Evolutionary conservation across 768 basidiomycete genomes (phyloP), one percentile per base, ranked within the genome.

Genomic region (Aureoboletus auriporus): DNA sequence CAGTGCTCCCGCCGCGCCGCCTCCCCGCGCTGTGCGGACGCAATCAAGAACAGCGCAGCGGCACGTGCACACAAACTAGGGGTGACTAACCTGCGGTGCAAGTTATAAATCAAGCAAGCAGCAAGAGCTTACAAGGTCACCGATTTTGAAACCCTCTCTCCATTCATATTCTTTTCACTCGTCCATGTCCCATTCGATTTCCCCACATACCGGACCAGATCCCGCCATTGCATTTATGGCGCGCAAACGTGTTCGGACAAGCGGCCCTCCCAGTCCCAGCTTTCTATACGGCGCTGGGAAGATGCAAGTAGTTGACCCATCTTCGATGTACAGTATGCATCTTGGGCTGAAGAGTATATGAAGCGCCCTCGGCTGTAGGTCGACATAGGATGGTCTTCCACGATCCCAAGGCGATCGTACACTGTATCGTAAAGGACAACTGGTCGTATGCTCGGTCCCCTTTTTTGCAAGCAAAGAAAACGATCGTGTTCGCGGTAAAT

Each of bases 401-500:
- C 39, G 78, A 79, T 52, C 71, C 73, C 6, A 79, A 74, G 40
- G 55, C 55, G 3, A 47, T 58, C 8, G 39, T 50, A 0, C 57
- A 58, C 29, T 49, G 53, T 14, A 16, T 49, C 10, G 27, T 44
- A 1, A 56, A 42, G 26, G 49, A 58, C 5, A 28, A 9, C 1
- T 47, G 60, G 11, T 67, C 64, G 0, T 82, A 83, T 51, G 61
- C 71, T 2, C 72, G 73, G 33, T 69, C 69, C 0, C 64, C 60
- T 6, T 42, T 74, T 31, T n/a, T n/a, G n/a, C n/a, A n/a, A n/a
- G 47, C 58, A 2, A 71, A 64, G 39, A 45, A 57, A 1, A 61
- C 71, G 20, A 63, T 77, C 7, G 71, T 72, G 17, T 0, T 10
- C 8, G 20, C 16, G n/a, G 56, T 50, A 35, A 37, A 38, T 28